Evolutionary conservation across 352 stramenopile species (phyloP).

Genomic region (Phytophthora macrochlamydospora): DNA sequence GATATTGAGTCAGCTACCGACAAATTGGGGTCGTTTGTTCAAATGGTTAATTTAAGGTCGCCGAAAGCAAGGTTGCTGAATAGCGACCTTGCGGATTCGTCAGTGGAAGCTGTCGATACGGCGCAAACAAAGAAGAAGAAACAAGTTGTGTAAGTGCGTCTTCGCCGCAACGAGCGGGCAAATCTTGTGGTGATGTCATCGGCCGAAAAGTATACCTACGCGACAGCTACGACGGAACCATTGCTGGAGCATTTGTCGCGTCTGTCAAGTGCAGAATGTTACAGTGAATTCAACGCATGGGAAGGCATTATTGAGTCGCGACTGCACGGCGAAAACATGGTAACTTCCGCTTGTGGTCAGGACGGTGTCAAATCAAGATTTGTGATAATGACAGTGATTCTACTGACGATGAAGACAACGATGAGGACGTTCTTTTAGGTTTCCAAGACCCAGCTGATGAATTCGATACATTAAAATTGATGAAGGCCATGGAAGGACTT

Average conservation of each 20-base stretch:
- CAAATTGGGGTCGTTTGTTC: background rate
- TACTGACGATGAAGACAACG: too few species aligned
- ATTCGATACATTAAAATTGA: background rate
- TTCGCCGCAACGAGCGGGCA: constrained; percentile 8
- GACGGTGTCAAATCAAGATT: background rate
- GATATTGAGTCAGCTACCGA: background rate
- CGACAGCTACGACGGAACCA: constrained; percentile 11
- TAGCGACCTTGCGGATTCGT: background rate
- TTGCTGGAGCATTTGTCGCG: constrained; percentile 14
- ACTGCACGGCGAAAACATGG: background rate
- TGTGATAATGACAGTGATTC: background rate
- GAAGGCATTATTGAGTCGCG: constrained; percentile 8
- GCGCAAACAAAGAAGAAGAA: background rate
- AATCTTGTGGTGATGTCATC: constrained; percentile 14
- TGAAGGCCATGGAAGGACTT: background rate
- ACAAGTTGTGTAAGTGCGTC: constrained; percentile 12
- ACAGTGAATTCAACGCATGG: constrained; percentile 10
- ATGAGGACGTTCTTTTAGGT: background rate
- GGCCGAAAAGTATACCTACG: constrained; percentile 10
- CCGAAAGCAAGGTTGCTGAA: background rate
- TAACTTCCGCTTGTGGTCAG: background rate
- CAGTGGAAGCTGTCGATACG: background rate
- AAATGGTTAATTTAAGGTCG: background rate
- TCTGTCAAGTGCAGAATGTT: constrained; percentile 13
- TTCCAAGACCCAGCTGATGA: background rate